Base-by-base conservation (phyloP, 176 grass and related monocot genomes). In the Aegilops sharonensis region DNA sequence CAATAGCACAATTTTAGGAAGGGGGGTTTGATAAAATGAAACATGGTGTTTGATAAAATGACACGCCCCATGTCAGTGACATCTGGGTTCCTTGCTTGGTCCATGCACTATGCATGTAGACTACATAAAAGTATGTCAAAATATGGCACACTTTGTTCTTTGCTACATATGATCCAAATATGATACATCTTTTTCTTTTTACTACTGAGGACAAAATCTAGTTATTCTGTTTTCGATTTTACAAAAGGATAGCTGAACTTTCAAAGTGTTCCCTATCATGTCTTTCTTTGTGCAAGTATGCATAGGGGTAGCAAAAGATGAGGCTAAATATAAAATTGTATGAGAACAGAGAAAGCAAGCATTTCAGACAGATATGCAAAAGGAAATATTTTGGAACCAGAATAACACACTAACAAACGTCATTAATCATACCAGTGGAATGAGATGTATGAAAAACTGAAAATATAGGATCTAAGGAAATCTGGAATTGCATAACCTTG, bases 311-410 rank as follows among this genome's bases (percentile, higher is more conserved):
- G 45, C 6, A 42, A 82, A 88, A 60, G 8, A 35, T 35, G 64
- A 32, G 27, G 17, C 42, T 82, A 50, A 0, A 68, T 68, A 68
- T 35, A 68, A 4, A 32, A 52, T 8, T 12, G 6, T 34, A 32
- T 8, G 45, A 23, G 42, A 81, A 68, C 34, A 14, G 27, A 52
- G 17, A 52, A 68, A 50, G 23, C 11, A 5, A 34, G 5, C 27
- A 52, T 54, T 68, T 81, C 9, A 54, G 7, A 67, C 52, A 36
- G 20, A 82, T n/a, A 67, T 31, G 56, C 34, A 35, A 61, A 88
- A 88, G 61, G 81, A 45, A 72, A 32, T 62, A 84, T 43, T 78
- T 79, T 47, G 65, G 29, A 72, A 78, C 24, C 35, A 82, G 77
- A 62, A 66, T 48, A 66, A 29, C 20, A 67, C 20, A 63, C 12